Base-by-base conservation (phyloP, 306 rosid genomes). In the Rosa lucieae region DNA sequence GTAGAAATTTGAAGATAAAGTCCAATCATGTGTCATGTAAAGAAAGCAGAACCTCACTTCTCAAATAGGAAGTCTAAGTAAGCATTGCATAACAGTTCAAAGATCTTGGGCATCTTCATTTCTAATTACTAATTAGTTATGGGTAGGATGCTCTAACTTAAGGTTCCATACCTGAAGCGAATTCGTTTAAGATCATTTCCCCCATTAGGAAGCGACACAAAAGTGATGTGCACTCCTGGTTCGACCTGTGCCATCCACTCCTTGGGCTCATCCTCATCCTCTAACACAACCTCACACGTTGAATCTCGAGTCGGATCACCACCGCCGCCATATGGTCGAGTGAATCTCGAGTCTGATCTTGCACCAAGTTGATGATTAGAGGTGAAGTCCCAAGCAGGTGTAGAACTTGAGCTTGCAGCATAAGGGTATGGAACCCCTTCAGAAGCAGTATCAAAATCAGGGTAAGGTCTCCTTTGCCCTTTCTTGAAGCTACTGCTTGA, bases 231-330 rank as follows among this genome's bases (percentile, higher is more conserved):
- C 79, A 96, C 90, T 0, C 99, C 99, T 5, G 99, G 99, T 82
- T 96, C 99, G 65, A 90, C 98, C 70, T 96, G 97, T n/a, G 98
- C 98, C 91, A 93, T 84, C 99, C 99, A 96, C 88, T 85, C 91
- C 84, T 85, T 88, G 46, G 90, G 84, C 61, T 87, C 96, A 48
- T 83, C 91, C 72, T 84, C 93, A 37, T 91, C 91, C 81, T 88
- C 96, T 61, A 88, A 70, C 71, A 87, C 98, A 17, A 87, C 96
- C 58, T 89, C 91, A 84, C 82, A 78, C 1, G 82, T 80, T 42
- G 83, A 86, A 18, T 86, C 89, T 70, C 89, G 92, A 46, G 86
- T 85, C 79, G 69, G 85, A 71, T 89, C 87, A 63, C 87, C 91
- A 39, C 84, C 43, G 65, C 65, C 14, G 69, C 84, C 48, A 61